Evolutionary conservation across 2,329 filamentous ascomycete species (phyloP).

Genomic region (Zasmidium citrigriseum): DNA sequence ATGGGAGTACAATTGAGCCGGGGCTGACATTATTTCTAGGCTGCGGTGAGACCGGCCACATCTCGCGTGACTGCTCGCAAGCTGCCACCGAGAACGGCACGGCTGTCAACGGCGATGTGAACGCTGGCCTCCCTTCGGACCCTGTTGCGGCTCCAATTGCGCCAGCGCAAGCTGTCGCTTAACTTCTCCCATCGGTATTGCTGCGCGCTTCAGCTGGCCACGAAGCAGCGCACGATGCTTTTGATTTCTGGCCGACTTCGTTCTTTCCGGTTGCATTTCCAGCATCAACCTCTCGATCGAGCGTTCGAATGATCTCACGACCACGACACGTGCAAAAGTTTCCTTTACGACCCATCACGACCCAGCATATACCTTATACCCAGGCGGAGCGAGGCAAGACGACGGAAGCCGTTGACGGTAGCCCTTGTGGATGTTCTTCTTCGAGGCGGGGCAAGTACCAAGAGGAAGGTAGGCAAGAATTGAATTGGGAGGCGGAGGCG

Average conservation of each 20-base stretch:
- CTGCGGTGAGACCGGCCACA: slow-evolving; percentile 93
- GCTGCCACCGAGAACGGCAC: slow-evolving; percentile 38
- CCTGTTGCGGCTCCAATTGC: slow-evolving; percentile 42
- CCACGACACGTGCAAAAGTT: slow-evolving; percentile 28
- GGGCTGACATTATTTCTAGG: background rate
- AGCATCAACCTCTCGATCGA: slow-evolving; percentile 20
- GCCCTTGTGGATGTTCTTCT: slow-evolving; percentile 26
- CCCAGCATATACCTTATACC: slow-evolving; percentile 31
- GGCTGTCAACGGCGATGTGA: slow-evolving; percentile 32
- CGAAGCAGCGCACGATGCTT: slow-evolving; percentile 9
- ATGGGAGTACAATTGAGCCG: background rate
- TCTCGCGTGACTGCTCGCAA: slow-evolving; percentile 92
- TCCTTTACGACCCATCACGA: slow-evolving; percentile 33
- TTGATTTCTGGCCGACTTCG: slow-evolving; percentile 21
- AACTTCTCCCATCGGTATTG: slow-evolving; percentile 25
- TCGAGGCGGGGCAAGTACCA: slow-evolving; percentile 1
- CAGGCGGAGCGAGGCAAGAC: slow-evolving; percentile 25
- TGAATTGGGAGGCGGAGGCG: slow-evolving; percentile 21
- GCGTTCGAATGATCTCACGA: slow-evolving; percentile 32
- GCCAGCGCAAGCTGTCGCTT: slow-evolving; percentile 48
- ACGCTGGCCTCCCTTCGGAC: slow-evolving; percentile 41
- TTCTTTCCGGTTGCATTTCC: slow-evolving; percentile 20
- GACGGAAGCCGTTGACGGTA: slow-evolving; percentile 21
- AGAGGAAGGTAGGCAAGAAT: slow-evolving; percentile 28
- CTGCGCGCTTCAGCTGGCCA: slow-evolving; percentile 21